phyloP scores from a whole-genome alignment of 805 yeast species.

The Candida methanosorbosa region DNA sequence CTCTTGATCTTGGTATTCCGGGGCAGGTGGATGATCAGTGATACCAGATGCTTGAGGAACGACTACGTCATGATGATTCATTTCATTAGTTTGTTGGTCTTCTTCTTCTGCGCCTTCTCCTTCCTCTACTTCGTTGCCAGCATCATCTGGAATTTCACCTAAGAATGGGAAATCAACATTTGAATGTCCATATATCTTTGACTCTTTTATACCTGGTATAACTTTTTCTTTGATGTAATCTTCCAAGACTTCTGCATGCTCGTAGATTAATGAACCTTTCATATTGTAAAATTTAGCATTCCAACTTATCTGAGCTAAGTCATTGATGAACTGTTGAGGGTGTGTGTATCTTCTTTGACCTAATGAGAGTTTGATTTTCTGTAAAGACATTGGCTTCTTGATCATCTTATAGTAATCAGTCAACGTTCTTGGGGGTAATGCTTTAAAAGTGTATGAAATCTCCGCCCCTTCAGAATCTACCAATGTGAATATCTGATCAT shows the following conservation, averaged over 20 bases:
- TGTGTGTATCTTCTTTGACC: constrained; percentile 44
- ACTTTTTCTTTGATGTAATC: constrained; percentile 35
- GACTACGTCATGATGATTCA: background rate
- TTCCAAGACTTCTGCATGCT: constrained; percentile 57
- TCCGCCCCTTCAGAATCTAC: constrained; percentile 18
- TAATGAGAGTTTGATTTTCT: constrained; percentile 55
- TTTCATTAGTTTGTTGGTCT: background rate
- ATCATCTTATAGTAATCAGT: constrained; percentile 78
- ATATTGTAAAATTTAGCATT: constrained; percentile 83
- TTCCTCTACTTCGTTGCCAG: constrained; percentile 9
- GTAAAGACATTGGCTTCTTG: constrained; percentile 73
- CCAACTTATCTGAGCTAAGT: constrained; percentile 80
- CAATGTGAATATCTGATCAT: constrained; percentile 16
- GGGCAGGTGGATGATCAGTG: constrained; percentile 2
- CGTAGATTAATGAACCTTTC: constrained; percentile 56
- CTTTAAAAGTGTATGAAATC: constrained; percentile 41
- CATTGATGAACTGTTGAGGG: constrained; percentile 65
- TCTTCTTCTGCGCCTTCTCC: constrained; percentile 2
- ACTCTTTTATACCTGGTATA: constrained; percentile 42
- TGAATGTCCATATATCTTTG: constrained; percentile 25
- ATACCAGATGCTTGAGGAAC: constrained; percentile 3
- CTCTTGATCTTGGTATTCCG: constrained; percentile 12
- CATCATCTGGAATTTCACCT: constrained; percentile 58
- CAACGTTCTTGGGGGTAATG: constrained; percentile 64
- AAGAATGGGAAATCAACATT: constrained; percentile 49